Evolutionary conservation across 2,329 filamentous ascomycete species (phyloP), one percentile per base, ranked within the genome.

Genomic region (Diaporthe sp.): DNA sequence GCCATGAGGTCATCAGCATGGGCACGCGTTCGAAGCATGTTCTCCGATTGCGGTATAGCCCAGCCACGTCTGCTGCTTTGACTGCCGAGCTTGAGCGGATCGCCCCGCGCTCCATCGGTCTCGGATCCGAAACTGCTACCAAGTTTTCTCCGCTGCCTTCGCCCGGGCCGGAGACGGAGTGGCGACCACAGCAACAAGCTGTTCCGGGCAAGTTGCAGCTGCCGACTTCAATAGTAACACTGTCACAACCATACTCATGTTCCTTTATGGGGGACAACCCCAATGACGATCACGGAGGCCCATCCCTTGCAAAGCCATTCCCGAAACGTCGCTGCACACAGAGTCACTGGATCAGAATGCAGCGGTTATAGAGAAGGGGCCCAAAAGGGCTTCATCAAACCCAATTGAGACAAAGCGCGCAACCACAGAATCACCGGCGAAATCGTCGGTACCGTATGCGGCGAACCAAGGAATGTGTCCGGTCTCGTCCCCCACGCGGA

Each of bases 401-500:
- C 31, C 31, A 42, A 34, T 39, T 37, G 65, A 55, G 65, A 42
- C 65, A 55, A 69, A 13, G 49, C 49, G n/a, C n/a, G 34, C 49
- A 55, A 49, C 8, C 17, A 13, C 7, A 46, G 17, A 22, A n/a
- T 22, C 19, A 13, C 15, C n/a, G 31, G 65, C 28, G 46, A 25
- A 28, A 19, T 28, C n/a, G 6, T 55, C 46, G 34, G 65, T 28
- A 55, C 65, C 49, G 28, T 42, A 42, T 39, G 34, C 65, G 49
- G 51, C 49, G 49, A 42, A 9, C 46, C 65, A 69, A 42, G 31
- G n/a, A 53, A 55, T 42, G 31, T 17, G 65, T 12, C 34, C 34
- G 31, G 65, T 28, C 49, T 69, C 19, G 34, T 69, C 65, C 65
- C 65, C 65, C 65, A 69, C 65, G 49, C 65, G 49, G 44, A 28